These are phyloP conservation scores for Kickxella alabastrina DNA, from an alignment of 192 early-diverging fungal genomes.

Conservation along the genomic window DNA sequence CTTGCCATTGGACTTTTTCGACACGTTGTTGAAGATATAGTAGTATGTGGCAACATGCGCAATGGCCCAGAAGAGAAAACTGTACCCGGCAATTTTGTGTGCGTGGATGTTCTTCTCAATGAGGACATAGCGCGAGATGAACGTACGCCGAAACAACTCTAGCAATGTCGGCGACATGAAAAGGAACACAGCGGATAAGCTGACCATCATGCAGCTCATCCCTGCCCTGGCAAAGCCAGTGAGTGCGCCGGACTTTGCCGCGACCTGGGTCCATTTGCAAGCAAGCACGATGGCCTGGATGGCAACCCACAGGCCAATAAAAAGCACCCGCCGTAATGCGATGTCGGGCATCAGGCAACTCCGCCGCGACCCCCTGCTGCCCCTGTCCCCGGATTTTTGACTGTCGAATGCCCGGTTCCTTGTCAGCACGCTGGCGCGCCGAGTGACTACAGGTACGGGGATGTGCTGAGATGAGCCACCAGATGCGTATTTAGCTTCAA, in stretches of 20 bases:
- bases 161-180: slow-evolving; percentile 81
- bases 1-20: slow-evolving; percentile 27
- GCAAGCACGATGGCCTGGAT: slow-evolving; percentile 56
- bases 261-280: slow-evolving; percentile 56
- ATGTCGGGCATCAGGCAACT: slow-evolving; percentile 40
- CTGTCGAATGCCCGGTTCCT: slow-evolving; percentile 51
- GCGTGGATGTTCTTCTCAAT: slow-evolving; percentile 84
- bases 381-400: slow-evolving; percentile 27
- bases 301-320: slow-evolving; percentile 58
- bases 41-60: slow-evolving; percentile 71
- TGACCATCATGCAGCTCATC: slow-evolving; percentile 51
- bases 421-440: slow-evolving; percentile 41
- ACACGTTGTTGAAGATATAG: slow-evolving; percentile 58
- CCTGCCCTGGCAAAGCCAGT: slow-evolving; percentile 38
- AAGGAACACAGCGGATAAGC: slow-evolving; percentile 57
- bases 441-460: slow-evolving; percentile 7
- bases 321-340: slow-evolving; percentile 44
- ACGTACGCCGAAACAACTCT: slow-evolving; percentile 68
- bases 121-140: slow-evolving; percentile 64
- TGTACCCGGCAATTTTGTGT: slow-evolving; percentile 75
- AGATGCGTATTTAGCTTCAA: slow-evolving; percentile 24
- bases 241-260: slow-evolving; percentile 34
- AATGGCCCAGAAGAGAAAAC: slow-evolving; percentile 64
- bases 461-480: slow-evolving; percentile 1
- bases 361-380: not conserved